These are phyloP conservation scores for Alnus rubra DNA, from an alignment of 306 rosid species.

Conservation along the genomic window DNA sequence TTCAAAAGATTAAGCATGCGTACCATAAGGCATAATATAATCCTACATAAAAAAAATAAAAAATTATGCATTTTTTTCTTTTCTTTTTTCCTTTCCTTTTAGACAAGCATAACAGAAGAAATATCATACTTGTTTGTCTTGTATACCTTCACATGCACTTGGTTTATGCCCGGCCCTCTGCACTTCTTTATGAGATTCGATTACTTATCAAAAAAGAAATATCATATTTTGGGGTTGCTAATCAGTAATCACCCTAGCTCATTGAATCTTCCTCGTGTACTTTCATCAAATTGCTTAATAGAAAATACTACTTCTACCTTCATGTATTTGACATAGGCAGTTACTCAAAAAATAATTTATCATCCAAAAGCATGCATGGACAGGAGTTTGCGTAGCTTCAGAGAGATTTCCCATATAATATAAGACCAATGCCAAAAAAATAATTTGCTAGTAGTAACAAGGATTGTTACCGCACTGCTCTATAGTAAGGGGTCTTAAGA, in stretches of 20 bases:
- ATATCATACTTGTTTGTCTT: too few relatives aligned
- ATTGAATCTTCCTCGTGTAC: not conserved
- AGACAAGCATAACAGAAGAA: not conserved
- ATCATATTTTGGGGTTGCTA: not conserved
- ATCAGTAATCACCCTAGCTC: not conserved
- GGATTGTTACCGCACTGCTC: not conserved
- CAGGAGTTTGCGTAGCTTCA: not conserved
- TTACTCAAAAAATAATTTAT: not conserved
- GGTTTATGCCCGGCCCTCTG: too few relatives aligned
- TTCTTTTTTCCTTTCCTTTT: not conserved
- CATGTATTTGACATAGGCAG: not conserved
- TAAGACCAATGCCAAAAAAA: not conserved
- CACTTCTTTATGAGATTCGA: too few relatives aligned
- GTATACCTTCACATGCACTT: too few relatives aligned
- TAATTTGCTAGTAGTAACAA: not conserved
- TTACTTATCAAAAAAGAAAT: too few relatives aligned
- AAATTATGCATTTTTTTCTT: not conserved
- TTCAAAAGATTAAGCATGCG: not conserved
- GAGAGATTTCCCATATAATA: not conserved
- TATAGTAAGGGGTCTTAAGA: not conserved
- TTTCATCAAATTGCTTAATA: not conserved
- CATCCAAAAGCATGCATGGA: not conserved
- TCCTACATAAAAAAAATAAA: not conserved
- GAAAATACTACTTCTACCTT: not conserved
- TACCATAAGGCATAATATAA: not conserved